phyloP scores from a whole-genome alignment of 768 basidiomycete species.

The Psilocybe tampanensis region DNA sequence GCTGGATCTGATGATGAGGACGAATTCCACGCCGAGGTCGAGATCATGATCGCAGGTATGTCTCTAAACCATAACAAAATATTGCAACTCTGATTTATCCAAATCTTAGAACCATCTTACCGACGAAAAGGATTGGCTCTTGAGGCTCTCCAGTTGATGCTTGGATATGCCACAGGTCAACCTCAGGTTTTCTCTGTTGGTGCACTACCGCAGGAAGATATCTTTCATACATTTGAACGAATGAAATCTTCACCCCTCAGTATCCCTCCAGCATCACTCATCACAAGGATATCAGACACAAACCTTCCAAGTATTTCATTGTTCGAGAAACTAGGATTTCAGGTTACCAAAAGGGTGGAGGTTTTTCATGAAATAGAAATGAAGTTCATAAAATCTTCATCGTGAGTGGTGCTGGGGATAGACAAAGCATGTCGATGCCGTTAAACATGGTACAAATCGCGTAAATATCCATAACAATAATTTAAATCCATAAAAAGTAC shows the following conservation, averaged over 20 bases:
- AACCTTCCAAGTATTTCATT: conserved; percentile 73
- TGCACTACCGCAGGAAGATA: no score
- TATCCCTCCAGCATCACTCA: conserved; percentile 48
- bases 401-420: not conserved
- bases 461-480: no score
- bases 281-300: conserved; percentile 69
- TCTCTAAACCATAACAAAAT: not conserved
- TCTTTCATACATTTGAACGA: not conserved
- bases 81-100: not conserved
- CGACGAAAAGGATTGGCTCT: conserved; percentile 69
- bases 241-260: conserved; percentile 38
- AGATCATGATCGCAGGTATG: conserved; percentile 91
- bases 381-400: conserved; percentile 38
- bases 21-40: conserved; percentile 75
- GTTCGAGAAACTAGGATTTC: conserved; percentile 80
- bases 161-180: conserved; percentile 65
- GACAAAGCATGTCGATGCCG: no score
- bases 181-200: conserved; percentile 26
- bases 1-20: conserved; percentile 31
- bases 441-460: no score
- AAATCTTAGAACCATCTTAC: conserved; percentile 59
- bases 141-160: conserved; percentile 64
- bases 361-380: conserved; percentile 88
- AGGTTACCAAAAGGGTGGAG: conserved; percentile 61
- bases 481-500: no score